Base-by-base conservation (phyloP, 352 stramenopile species). In the Pythium folliculosum region DNA sequence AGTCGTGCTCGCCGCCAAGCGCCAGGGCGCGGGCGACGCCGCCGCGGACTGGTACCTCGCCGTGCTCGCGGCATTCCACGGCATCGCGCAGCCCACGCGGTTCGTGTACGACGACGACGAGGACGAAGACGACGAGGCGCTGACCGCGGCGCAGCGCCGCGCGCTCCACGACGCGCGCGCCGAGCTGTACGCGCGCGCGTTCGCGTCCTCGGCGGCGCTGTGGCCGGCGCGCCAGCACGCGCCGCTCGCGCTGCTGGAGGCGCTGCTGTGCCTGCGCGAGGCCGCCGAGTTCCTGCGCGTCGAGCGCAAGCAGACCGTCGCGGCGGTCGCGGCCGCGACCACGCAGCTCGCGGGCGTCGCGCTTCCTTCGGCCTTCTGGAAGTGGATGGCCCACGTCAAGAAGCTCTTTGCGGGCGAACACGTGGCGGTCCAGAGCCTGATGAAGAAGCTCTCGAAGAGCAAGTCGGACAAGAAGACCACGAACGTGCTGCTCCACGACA, bases 251-350 rank as follows among this genome's bases (percentile, higher is more conserved):
- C 54, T 77, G 21, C 53, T 83, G 40, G 43, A 69, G 32, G 59
- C 65, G 23, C 22, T 83, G 19, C 62, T 83, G 40, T 91, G 82
- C 43, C 58, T 88, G n/a, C 80, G 82, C 32, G 65, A 80, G 48
- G 82, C 82, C 12, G 70, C 71, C 35, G 63, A 84, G 30, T 91
- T 91, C 59, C 82, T 88, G 78, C 80, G 80, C 54, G 66, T 75
- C 25, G 72, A 87, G 64, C 72, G 62, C 8, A 79, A 78, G 51
- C 78, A 72, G 32, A 79, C 70, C 65, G 62, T 88, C 9, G 67
- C 81, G 12, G 66, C 70, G 5, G 69, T 89, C 40, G 80, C 81
- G 19, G 81, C 76, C 6, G 78, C 77, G 27, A 79, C 79, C 69
- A 65, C 70, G 27, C 66, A 77, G 67, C 66, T 89, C 52, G 78